Percentiles rank a stretch among this genome's conserved stretches.
phyloP scores from a whole-genome alignment of 441 rosid species.

The Biscutella auriculata region DNA sequence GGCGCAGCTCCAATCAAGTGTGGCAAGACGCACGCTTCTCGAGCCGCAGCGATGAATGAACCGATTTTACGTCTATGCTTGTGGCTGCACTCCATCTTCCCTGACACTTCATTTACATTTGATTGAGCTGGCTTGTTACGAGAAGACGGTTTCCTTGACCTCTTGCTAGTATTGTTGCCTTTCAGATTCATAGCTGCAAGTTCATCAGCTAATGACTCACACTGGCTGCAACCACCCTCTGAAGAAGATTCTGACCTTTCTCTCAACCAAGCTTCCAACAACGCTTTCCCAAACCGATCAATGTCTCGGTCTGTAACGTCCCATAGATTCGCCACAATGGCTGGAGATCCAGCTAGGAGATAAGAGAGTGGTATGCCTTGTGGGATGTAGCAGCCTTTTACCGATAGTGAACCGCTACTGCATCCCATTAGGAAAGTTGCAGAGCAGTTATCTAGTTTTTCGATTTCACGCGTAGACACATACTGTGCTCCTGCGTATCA shows the following conservation, averaged over 20 bases:
- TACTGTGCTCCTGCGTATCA: conserved; percentile 63
- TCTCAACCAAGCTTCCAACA: conserved; percentile 69
- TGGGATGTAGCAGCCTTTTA: conserved; percentile 70
- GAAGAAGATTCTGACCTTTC: conserved; percentile 39
- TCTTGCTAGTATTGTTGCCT: conserved; percentile 24
- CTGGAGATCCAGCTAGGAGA: conserved; percentile 78
- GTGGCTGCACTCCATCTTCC: conserved; percentile 30
- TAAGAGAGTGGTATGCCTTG: conserved; percentile 69
- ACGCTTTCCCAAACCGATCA: conserved; percentile 77
- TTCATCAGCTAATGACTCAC: conserved; percentile 44
- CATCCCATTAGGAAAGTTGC: conserved; percentile 45
- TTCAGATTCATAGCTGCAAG: conserved; percentile 45
- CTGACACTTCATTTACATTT: conserved; percentile 1
- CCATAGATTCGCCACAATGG: conserved; percentile 78
- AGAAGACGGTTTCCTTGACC: conserved; percentile 30
- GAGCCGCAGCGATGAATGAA: conserved; percentile 66
- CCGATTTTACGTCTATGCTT: conserved; percentile 43
- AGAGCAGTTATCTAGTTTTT: conserved; percentile 65
- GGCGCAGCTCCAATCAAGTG: conserved; percentile 89
- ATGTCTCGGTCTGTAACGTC: conserved; percentile 94
- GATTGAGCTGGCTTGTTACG: conserved; percentile 30
- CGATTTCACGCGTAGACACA: conserved; percentile 50
- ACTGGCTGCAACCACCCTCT: conserved; percentile 29
- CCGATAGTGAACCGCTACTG: conserved; percentile 64
- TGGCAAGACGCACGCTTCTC: conserved; percentile 64